These are phyloP conservation scores for Citrus cavaleriei DNA, from an alignment of 345 rosid species.

Conservation along the genomic window DNA sequence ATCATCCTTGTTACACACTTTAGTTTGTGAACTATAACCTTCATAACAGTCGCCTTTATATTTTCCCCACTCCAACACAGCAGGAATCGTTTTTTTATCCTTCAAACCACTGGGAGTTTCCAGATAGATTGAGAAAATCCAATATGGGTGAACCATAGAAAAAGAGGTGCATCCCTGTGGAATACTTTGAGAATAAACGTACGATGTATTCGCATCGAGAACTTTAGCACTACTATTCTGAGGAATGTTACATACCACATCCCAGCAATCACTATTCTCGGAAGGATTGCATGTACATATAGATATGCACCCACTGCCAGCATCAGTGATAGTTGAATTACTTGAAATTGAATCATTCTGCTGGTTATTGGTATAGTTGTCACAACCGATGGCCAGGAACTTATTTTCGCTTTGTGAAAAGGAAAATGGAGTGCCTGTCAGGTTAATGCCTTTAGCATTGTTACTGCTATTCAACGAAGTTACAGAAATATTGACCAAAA, in stretches of 20 bases:
- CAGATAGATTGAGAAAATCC: background rate
- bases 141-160: rapidly evolving
- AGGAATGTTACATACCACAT: background rate
- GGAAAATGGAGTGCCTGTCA: background rate
- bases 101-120: background rate
- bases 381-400: background rate
- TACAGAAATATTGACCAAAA: background rate
- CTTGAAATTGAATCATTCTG: background rate
- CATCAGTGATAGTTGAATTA: too few relatives aligned
- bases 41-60: background rate
- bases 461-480: background rate
- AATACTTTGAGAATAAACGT: background rate
- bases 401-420: rapidly evolving
- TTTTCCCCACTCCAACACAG: background rate
- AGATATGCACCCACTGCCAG: background rate
- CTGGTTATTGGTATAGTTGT: background rate
- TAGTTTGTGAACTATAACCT: background rate
- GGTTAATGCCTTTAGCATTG: background rate
- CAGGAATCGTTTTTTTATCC: background rate
- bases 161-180: background rate
- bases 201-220: background rate
- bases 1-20: background rate
- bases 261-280: rapidly evolving
- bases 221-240: background rate
- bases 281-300: background rate